These are phyloP conservation scores for Puccinellia tenuiflora DNA, from an alignment of 176 grass and related monocot species.

Conservation along the genomic window DNA sequence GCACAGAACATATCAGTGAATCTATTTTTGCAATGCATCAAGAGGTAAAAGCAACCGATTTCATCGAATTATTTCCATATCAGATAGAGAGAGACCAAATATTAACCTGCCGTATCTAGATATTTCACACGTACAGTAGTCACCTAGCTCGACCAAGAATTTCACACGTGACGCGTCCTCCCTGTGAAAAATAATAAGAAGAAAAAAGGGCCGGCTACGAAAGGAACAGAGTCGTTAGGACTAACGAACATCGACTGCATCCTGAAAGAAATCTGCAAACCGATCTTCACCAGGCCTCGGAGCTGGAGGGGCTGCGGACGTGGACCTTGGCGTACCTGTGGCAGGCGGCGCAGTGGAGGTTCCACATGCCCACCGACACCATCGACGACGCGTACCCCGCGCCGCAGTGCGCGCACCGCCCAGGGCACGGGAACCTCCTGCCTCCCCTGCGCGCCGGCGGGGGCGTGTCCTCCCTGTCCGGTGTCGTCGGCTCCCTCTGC, in stretches of 20 bases:
- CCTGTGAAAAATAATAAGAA: neutral
- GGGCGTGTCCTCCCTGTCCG: neutral
- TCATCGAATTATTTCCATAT: neutral
- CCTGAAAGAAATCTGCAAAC: neutral
- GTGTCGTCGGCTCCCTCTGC: neutral
- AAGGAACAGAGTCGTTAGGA: neutral
- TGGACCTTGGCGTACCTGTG: neutral
- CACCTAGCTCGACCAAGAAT: neutral
- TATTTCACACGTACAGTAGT: neutral
- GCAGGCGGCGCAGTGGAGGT: neutral
- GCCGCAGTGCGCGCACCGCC: neutral
- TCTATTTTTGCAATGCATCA: neutral
- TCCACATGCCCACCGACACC: neutral
- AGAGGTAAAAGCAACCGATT: neutral
- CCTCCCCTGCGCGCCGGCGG: neutral
- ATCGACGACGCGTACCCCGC: neutral
- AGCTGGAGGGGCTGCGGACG: neutral
- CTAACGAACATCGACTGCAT: neutral
- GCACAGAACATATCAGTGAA: neutral
- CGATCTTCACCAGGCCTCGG: neutral
- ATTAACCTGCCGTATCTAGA: neutral
- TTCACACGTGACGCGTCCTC: neutral
- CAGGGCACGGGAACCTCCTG: slow-evolving; percentile 7
- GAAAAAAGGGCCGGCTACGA: neutral
- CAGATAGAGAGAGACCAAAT: too few species aligned